Conservation (phyloP, 2,329 filamentous ascomycete genomes). For the Talaromyces sp. region DNA sequence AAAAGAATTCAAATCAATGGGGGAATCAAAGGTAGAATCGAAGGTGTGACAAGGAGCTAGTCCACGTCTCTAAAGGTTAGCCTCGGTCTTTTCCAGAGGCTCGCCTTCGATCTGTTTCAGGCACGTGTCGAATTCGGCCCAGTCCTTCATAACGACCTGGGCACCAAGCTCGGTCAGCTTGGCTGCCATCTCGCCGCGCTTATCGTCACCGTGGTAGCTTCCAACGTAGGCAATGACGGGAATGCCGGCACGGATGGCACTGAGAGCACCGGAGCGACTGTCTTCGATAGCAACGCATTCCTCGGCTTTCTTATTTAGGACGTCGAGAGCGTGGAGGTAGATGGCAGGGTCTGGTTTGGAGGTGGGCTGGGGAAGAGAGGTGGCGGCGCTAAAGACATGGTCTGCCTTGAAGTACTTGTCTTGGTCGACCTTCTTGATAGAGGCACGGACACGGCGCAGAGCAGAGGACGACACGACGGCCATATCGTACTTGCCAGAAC, state of each 20-base stretch:
- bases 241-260: slow-evolving; percentile 72
- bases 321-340: slow-evolving; percentile 72
- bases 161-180: slow-evolving; percentile 59
- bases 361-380: slow-evolving; percentile 71
- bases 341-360: slow-evolving; percentile 89
- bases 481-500: slow-evolving; percentile 63
- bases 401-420: slow-evolving; percentile 73
- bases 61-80: slow-evolving; percentile 6
- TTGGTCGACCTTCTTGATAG: slow-evolving; percentile 73
- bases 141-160: slow-evolving; percentile 54
- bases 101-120: slow-evolving; percentile 38
- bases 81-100: slow-evolving; percentile 1
- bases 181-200: slow-evolving; percentile 63
- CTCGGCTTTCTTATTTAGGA: slow-evolving; percentile 64
- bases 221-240: slow-evolving; percentile 81
- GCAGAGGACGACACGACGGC: slow-evolving; percentile 80
- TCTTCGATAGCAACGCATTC: slow-evolving; percentile 84
- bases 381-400: slow-evolving; percentile 76
- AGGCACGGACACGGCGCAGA: slow-evolving; percentile 70
- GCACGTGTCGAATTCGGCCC: slow-evolving; percentile 42
- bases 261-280: slow-evolving; percentile 77
- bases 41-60: not conserved
- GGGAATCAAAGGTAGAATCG: slow-evolving; percentile 1
- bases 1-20: not conserved
- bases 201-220: slow-evolving; percentile 59